Conservation (phyloP, 2,329 filamentous ascomycete species). For the Mycogone perniciosa region DNA sequence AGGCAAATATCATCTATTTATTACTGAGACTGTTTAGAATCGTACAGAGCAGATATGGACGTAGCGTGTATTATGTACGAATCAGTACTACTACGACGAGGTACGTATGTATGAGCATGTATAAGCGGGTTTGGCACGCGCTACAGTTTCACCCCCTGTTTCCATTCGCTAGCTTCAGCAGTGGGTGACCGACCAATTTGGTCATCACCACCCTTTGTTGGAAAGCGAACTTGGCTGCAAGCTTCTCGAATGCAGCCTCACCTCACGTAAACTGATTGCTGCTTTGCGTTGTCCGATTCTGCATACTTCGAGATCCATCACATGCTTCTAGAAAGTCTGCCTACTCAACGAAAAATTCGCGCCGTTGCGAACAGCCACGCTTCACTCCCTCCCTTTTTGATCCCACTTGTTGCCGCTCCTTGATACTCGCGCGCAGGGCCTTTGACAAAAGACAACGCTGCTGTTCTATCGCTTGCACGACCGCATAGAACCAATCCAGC, state of each 20-base stretch:
- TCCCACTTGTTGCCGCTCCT: constrained; percentile 3
- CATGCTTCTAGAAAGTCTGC: neutral
- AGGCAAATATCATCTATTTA: no score
- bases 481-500: neutral
- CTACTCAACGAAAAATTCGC: neutral
- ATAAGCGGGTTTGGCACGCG: no score
- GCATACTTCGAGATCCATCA: neutral
- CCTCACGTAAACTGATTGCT: constrained; percentile 8
- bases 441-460: neutral
- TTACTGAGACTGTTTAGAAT: no score
- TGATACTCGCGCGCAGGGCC: constrained; percentile 2
- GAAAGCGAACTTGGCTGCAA: neutral
- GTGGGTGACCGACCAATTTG: constrained; percentile 3
- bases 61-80: no score
- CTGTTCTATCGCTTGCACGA: neutral
- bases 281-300: neutral
- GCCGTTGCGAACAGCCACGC: neutral
- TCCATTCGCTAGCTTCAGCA: neutral
- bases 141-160: neutral
- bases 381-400: constrained; percentile 6
- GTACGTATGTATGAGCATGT: no score
- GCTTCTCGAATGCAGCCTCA: constrained; percentile 5
- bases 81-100: no score
- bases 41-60: no score
- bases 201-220: neutral